These are phyloP conservation scores for Pontederia paniculata DNA, from an alignment of 176 grass and related monocot species.

Conservation along the genomic window DNA sequence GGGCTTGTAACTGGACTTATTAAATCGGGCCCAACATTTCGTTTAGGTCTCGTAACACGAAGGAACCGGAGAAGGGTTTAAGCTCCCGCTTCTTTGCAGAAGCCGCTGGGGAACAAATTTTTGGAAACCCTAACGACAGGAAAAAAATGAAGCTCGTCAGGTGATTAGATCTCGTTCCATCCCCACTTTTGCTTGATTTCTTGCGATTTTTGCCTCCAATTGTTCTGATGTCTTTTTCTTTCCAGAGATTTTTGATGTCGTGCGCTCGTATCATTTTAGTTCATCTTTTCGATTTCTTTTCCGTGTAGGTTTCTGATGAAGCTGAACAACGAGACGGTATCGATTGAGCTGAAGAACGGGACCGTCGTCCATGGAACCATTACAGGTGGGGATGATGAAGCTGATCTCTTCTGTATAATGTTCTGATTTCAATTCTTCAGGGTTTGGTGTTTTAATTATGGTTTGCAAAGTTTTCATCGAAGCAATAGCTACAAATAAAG, in stretches of 20 bases:
- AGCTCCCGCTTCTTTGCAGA: not conserved
- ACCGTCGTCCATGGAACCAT: slow-evolving; percentile 90
- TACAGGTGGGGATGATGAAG: slow-evolving; percentile 26
- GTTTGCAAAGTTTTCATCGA: too few relatives aligned
- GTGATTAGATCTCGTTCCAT: slow-evolving; percentile 10
- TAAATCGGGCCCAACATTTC: too few relatives aligned
- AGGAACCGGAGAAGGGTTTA: too few relatives aligned
- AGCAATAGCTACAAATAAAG: too few relatives aligned
- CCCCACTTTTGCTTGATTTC: not conserved
- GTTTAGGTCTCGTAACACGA: too few relatives aligned
- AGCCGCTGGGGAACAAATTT: not conserved
- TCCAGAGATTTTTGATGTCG: slow-evolving; percentile 12
- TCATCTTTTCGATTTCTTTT: slow-evolving; percentile 6
- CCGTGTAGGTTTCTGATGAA: slow-evolving; percentile 96
- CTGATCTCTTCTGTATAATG: too few relatives aligned
- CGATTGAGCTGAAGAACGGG: slow-evolving; percentile 94
- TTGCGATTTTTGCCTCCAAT: slow-evolving; percentile 10
- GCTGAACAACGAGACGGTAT: slow-evolving; percentile 94
- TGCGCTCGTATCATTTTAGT: slow-evolving; percentile 14
- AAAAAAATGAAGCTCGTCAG: slow-evolving; percentile 90
- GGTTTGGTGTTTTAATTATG: too few relatives aligned
- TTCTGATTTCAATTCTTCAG: too few relatives aligned
- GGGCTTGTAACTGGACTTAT: too few relatives aligned
- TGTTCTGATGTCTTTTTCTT: too few relatives aligned
- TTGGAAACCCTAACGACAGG: not conserved